These are phyloP conservation scores for Moniliophthora roreri DNA, from an alignment of 1,284 basidiomycete species.

Conservation along the genomic window DNA sequence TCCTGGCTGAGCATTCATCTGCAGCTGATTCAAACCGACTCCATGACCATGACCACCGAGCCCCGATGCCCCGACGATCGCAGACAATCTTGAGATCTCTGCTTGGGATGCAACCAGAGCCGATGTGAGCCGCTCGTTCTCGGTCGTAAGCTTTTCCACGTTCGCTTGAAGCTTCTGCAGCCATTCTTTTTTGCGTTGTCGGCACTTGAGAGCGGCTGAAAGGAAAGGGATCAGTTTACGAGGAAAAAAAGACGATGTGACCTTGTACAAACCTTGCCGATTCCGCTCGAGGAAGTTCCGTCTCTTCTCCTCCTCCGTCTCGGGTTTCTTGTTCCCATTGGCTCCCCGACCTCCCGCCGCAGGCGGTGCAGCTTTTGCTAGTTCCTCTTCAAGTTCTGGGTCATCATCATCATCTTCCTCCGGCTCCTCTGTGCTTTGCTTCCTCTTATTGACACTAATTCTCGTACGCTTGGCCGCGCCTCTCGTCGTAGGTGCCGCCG, in stretches of 20 bases:
- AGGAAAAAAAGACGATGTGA: constrained; percentile 10
- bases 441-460: constrained; percentile 5
- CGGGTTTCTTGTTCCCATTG: constrained; percentile 61
- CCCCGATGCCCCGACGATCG: constrained; percentile 65
- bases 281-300: constrained; percentile 94
- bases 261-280: constrained; percentile 87
- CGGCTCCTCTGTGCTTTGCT: constrained; percentile 25
- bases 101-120: constrained; percentile 77
- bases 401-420: constrained; percentile 43
- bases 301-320: constrained; percentile 95
- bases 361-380: constrained; percentile 21
- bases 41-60: constrained; percentile 36
- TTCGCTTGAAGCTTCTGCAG: constrained; percentile 90
- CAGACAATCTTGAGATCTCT: constrained; percentile 75
- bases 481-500: constrained; percentile 23
- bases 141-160: constrained; percentile 85
- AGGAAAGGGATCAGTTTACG: constrained; percentile 9
- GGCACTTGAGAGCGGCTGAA: constrained; percentile 94
- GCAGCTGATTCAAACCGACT: constrained; percentile 17
- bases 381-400: constrained; percentile 35
- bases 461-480: constrained; percentile 12
- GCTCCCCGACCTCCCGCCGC: constrained; percentile 25
- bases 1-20: neutral
- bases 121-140: constrained; percentile 90
- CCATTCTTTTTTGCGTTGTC: constrained; percentile 99